A percentile compares a stretch with the other conserved stretches of the same genome.
Evolutionary conservation across 768 basidiomycete genomes (phyloP).

Genomic region (Lentinula sp.): DNA sequence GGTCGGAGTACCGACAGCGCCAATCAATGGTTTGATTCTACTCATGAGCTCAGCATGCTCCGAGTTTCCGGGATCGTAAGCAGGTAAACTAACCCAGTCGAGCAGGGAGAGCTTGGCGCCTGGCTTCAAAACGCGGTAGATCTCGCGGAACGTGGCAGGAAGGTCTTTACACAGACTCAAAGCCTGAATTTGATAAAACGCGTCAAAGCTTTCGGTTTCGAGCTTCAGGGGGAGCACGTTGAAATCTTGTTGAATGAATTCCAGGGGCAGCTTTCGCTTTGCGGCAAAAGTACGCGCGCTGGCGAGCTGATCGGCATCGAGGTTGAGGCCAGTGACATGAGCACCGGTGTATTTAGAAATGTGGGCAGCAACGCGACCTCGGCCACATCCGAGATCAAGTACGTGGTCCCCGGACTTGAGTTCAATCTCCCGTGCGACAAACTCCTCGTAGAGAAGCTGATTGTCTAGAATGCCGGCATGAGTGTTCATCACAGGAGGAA

Average conservation of each 20-base stretch:
- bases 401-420: slow-evolving; percentile 1
- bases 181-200: slow-evolving; percentile 1
- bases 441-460: slow-evolving; percentile 3
- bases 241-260: slow-evolving; percentile 2
- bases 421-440: slow-evolving; percentile 2
- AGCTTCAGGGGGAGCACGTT: neutral
- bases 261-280: neutral
- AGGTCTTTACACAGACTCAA: slow-evolving; percentile 2
- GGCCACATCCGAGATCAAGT: slow-evolving; percentile 1
- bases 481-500: slow-evolving; percentile 1
- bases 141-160: neutral
- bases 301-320: slow-evolving; percentile 2
- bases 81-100: slow-evolving; percentile 4
- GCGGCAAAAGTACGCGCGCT: slow-evolving; percentile 1
- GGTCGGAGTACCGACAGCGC: slow-evolving; percentile 1
- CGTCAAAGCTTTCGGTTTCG: neutral
- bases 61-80: neutral
- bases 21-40: slow-evolving; percentile 4
- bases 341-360: slow-evolving; percentile 4
- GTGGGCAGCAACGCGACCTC: slow-evolving; percentile 1
- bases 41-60: slow-evolving; percentile 4
- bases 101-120: neutral
- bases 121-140: neutral
- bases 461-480: slow-evolving; percentile 2
- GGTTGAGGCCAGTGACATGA: slow-evolving; percentile 1